phyloP scores from a whole-genome alignment of 2,329 filamentous ascomycete genomes.

The Colletotrichum magnum region DNA sequence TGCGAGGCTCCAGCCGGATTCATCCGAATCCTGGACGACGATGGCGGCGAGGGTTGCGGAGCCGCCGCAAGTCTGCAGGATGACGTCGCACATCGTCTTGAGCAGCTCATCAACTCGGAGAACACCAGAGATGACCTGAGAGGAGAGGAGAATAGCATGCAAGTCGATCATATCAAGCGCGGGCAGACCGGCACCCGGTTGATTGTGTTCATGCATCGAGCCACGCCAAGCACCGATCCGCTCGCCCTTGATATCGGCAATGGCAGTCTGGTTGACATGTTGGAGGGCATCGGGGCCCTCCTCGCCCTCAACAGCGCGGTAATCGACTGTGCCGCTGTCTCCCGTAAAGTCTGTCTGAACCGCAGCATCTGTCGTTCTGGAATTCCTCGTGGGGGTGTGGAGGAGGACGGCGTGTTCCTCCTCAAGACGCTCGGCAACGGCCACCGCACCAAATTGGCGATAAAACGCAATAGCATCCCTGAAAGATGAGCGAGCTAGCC shows the following conservation, averaged over 20 bases:
- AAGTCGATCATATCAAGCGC: slow-evolving; percentile 88
- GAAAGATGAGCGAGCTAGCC: slow-evolving; percentile 78
- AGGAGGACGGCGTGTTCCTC: slow-evolving; percentile 78
- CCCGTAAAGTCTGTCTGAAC: slow-evolving; percentile 80
- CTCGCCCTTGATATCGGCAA: slow-evolving; percentile 68
- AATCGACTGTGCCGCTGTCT: slow-evolving; percentile 67
- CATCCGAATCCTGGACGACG: slow-evolving; percentile 77
- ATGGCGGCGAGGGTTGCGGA: slow-evolving; percentile 81
- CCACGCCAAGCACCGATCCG: slow-evolving; percentile 75
- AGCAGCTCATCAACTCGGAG: slow-evolving; percentile 81
- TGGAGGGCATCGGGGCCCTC: slow-evolving; percentile 56
- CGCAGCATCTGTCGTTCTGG: slow-evolving; percentile 72
- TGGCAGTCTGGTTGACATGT: slow-evolving; percentile 59
- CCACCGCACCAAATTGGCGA: slow-evolving; percentile 77
- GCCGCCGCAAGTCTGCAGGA: slow-evolving; percentile 81
- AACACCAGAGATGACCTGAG: slow-evolving; percentile 84
- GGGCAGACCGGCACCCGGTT: slow-evolving; percentile 74
- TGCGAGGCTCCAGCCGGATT: slow-evolving; percentile 78
- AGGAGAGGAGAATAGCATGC: slow-evolving; percentile 83
- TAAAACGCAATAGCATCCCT: slow-evolving; percentile 78
- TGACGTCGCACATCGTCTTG: slow-evolving; percentile 86
- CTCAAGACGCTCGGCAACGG: slow-evolving; percentile 77
- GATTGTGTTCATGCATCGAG: slow-evolving; percentile 68
- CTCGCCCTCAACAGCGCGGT: slow-evolving; percentile 62
- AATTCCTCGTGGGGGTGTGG: slow-evolving; percentile 71